A percentile compares a stretch with the other conserved stretches of the same genome.
These are phyloP conservation scores for Plasmodium ovale DNA, from an alignment of 169 alveolate species.

Conservation along the genomic window DNA sequence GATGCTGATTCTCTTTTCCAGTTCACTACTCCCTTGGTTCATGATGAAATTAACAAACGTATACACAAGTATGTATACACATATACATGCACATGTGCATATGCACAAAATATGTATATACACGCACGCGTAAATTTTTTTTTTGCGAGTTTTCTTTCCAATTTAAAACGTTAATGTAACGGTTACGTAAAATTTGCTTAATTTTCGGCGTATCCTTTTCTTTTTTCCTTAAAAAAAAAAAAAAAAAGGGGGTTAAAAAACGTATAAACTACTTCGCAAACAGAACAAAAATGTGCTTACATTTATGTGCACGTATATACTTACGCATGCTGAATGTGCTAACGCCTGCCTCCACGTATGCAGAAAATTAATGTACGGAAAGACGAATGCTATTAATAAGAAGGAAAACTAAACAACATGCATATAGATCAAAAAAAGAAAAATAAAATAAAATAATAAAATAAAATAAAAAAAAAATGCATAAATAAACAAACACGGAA, in stretches of 20 bases:
- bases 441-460: too few species aligned
- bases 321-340: too few species aligned
- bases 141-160: too few species aligned
- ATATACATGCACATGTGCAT: background rate
- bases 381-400: background rate
- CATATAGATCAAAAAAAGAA: background rate
- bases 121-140: background rate
- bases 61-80: background rate
- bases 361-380: too few species aligned
- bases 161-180: background rate
- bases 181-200: background rate
- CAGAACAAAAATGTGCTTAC: too few species aligned
- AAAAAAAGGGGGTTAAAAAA: background rate
- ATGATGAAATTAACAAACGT: too few species aligned
- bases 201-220: background rate
- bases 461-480: too few species aligned
- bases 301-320: too few species aligned
- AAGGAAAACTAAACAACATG: background rate
- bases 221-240: background rate
- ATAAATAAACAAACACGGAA: too few species aligned
- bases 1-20: too few species aligned
- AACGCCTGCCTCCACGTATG: too few species aligned
- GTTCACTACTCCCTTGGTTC: too few species aligned
- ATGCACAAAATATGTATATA: background rate
- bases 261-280: background rate